Percentiles rank a stretch among this genome's conserved stretches.
Conservation (phyloP, 148 eudicot genomes). For the Oxyria digyna region DNA sequence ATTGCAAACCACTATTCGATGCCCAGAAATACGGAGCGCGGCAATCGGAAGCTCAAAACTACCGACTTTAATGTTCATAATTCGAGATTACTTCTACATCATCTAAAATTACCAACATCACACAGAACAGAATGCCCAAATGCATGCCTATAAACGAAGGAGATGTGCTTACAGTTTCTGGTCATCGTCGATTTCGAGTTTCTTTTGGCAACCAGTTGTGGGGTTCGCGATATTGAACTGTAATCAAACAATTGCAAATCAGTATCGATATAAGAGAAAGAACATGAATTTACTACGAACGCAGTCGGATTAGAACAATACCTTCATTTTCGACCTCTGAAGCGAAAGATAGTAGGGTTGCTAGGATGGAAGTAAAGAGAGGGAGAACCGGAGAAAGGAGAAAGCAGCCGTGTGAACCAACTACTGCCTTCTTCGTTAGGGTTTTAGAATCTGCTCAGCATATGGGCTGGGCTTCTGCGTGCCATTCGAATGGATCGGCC, state of each 20-base stretch:
- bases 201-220: conserved; percentile 89
- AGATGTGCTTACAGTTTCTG: conserved; percentile 49
- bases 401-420: too few relatives aligned
- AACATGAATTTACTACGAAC: neutral
- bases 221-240: conserved; percentile 84
- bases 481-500: neutral
- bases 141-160: neutral
- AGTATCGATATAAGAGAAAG: neutral
- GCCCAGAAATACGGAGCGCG: neutral
- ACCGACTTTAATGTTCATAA: neutral
- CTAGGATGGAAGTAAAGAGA: neutral
- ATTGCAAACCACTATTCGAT: neutral
- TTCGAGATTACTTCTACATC: neutral
- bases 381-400: neutral
- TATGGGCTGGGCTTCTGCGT: neutral
- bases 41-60: neutral
- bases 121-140: neutral
- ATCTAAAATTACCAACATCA: neutral
- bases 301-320: neutral
- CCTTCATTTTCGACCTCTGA: neutral
- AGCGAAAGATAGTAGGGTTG: neutral
- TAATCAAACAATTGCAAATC: neutral
- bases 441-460: neutral
- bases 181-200: conserved; percentile 84
- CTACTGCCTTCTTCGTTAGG: too few relatives aligned